Conservation (phyloP, 2,329 filamentous ascomycete species). For the Chaetomium globosum region DNA sequence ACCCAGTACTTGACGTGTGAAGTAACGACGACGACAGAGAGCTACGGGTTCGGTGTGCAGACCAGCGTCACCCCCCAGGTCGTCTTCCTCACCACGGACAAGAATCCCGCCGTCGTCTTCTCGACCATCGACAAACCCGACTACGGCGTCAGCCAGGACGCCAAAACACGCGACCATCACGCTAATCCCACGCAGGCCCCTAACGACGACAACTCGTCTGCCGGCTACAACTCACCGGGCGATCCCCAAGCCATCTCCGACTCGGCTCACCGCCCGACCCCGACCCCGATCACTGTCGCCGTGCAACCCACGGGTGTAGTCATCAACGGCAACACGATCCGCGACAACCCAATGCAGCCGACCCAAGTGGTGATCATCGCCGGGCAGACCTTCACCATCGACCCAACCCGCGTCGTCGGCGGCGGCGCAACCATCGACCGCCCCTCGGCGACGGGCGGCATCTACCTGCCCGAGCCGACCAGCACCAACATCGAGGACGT, state of each 20-base stretch:
- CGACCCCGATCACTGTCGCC: slow-evolving; percentile 46
- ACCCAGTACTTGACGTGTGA: slow-evolving; percentile 41
- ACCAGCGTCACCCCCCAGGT: slow-evolving; percentile 35
- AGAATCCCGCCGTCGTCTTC: slow-evolving; percentile 56
- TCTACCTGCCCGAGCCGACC: slow-evolving; percentile 44
- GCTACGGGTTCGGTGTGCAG: slow-evolving; percentile 29
- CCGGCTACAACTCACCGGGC: slow-evolving; percentile 28
- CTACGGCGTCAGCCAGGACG: slow-evolving; percentile 43
- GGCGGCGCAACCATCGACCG: slow-evolving; percentile 50
- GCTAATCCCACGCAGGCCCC: slow-evolving; percentile 20
- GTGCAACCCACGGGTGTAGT: slow-evolving; percentile 51
- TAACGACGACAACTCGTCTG: slow-evolving; percentile 18
- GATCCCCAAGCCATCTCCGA: slow-evolving; percentile 16
- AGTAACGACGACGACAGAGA: slow-evolving; percentile 42
- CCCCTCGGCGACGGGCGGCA: slow-evolving; percentile 40
- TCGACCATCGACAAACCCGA: slow-evolving; percentile 45
- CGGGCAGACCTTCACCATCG: slow-evolving; percentile 51
- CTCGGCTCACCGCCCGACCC: slow-evolving; percentile 7
- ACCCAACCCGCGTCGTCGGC: slow-evolving; percentile 51
- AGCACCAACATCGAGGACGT: slow-evolving; percentile 47
- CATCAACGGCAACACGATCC: slow-evolving; percentile 52
- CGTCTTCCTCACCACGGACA: slow-evolving; percentile 57
- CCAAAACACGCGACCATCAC: slow-evolving; percentile 32
- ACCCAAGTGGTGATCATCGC: slow-evolving; percentile 50
- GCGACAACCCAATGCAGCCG: slow-evolving; percentile 43